phyloP scores from a whole-genome alignment of 495 filamentous ascomycete genomes.

The Lentithecium fluviatile region DNA sequence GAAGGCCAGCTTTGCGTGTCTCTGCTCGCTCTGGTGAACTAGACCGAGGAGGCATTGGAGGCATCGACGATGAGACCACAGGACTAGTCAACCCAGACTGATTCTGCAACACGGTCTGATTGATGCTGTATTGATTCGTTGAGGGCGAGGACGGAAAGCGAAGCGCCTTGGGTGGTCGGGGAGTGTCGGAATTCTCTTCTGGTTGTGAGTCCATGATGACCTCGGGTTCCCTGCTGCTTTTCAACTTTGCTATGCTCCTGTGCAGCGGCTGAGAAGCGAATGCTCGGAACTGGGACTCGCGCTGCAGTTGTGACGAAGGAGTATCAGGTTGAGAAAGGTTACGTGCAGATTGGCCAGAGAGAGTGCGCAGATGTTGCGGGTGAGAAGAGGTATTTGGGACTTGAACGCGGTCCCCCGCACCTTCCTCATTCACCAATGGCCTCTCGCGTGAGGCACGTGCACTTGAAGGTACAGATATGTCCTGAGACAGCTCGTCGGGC shows the following conservation, averaged over 20 bases:
- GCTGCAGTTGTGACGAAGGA: conserved; percentile 14
- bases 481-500: conserved; percentile 23
- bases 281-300: conserved; percentile 2
- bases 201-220: conserved; percentile 44
- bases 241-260: conserved; percentile 6
- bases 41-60: conserved; percentile 12
- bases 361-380: conserved; percentile 4
- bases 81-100: conserved; percentile 28
- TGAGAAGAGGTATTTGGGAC: conserved; percentile 36
- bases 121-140: conserved; percentile 32
- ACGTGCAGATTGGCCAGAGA: conserved; percentile 15
- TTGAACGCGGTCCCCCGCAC: conserved; percentile 11
- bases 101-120: conserved; percentile 21
- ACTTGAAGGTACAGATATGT: not conserved
- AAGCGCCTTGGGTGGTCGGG: conserved; percentile 7
- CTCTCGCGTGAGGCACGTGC: not conserved
- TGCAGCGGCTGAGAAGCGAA: not conserved
- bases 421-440: not conserved
- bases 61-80: conserved; percentile 24
- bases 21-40: not conserved
- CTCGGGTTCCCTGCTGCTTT: conserved; percentile 33
- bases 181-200: conserved; percentile 1
- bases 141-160: conserved; percentile 28
- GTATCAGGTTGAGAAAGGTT: conserved; percentile 12
- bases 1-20: not conserved